Conservation (phyloP, 1,284 basidiomycete species). For the Flammula alnicola region DNA sequence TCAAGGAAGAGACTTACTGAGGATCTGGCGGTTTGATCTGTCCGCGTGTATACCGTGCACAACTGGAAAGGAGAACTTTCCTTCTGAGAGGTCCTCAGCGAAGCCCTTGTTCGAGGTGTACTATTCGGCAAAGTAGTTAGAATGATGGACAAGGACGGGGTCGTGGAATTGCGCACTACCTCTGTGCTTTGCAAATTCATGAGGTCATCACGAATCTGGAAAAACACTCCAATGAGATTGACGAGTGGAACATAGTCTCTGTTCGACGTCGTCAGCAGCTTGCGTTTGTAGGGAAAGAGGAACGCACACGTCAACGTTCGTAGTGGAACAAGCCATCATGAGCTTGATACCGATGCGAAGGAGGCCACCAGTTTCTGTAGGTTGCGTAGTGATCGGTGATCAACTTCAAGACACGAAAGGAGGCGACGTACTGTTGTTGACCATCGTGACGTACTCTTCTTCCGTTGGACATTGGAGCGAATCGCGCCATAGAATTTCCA, state of each 20-base stretch:
- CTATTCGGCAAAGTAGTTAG: constrained; percentile 43
- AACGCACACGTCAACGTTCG: constrained; percentile 58
- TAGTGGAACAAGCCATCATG: constrained; percentile 89
- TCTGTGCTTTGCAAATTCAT: constrained; percentile 92
- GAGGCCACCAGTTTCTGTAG: constrained; percentile 91
- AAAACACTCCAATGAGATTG: constrained; percentile 92
- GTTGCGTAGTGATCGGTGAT: background rate
- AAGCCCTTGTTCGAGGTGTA: constrained; percentile 94
- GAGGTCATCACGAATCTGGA: constrained; percentile 97
- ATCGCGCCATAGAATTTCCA: constrained; percentile 96
- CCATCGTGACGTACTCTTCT: constrained; percentile 95
- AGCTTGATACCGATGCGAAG: constrained; percentile 93
- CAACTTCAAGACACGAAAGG: background rate
- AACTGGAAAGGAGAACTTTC: constrained; percentile 95
- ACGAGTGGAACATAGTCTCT: constrained; percentile 93
- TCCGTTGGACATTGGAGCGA: constrained; percentile 92
- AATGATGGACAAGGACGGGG: background rate
- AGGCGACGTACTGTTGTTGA: constrained; percentile 85
- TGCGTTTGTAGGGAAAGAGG: background rate
- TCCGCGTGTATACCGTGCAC: constrained; percentile 88
- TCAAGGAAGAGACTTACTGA: constrained; percentile 62
- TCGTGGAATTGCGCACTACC: constrained; percentile 43
- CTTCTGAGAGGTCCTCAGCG: constrained; percentile 93
- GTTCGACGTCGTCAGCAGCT: constrained; percentile 6
- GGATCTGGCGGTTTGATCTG: constrained; percentile 71